Evolutionary conservation across 306 rosid species (phyloP).

Genomic region (Oemleria cerasiformis): DNA sequence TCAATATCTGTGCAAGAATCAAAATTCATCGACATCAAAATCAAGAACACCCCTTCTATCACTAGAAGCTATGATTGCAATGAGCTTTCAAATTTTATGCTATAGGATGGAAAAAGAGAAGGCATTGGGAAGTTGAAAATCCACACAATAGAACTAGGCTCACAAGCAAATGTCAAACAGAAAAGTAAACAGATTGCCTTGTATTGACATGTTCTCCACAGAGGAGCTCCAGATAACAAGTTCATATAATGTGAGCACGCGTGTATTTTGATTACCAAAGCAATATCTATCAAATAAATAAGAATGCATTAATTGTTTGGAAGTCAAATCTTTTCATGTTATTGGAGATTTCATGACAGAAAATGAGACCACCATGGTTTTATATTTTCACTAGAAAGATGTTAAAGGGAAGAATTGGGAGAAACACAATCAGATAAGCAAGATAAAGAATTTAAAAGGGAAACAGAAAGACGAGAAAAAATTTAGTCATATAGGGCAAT

Average conservation of each 20-base stretch:
- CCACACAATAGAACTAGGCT: neutral
- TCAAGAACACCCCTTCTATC: constrained; percentile 8
- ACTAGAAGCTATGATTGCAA: neutral
- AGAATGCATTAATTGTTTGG: neutral
- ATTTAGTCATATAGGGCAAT: neutral
- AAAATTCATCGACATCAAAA: constrained; percentile 27
- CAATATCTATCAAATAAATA: neutral
- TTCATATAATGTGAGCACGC: neutral
- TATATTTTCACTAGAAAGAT: too few species aligned
- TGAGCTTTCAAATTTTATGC: neutral
- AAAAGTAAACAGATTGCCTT: neutral
- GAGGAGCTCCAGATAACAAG: neutral
- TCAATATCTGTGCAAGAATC: constrained; percentile 66
- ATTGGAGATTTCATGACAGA: too few species aligned
- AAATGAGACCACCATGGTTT: too few species aligned
- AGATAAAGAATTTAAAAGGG: neutral
- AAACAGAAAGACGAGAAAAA: neutral
- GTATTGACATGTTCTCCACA: neutral
- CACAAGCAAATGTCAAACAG: neutral
- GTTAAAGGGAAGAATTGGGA: too few species aligned
- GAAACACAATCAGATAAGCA: neutral
- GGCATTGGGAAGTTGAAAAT: neutral
- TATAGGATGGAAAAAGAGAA: neutral
- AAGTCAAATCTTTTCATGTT: neutral
- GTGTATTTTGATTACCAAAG: neutral